Evolutionary conservation across 2,329 filamentous ascomycete species (phyloP), one percentile per base, ranked within the genome.

Genomic region (Monosporascus sp.): DNA sequence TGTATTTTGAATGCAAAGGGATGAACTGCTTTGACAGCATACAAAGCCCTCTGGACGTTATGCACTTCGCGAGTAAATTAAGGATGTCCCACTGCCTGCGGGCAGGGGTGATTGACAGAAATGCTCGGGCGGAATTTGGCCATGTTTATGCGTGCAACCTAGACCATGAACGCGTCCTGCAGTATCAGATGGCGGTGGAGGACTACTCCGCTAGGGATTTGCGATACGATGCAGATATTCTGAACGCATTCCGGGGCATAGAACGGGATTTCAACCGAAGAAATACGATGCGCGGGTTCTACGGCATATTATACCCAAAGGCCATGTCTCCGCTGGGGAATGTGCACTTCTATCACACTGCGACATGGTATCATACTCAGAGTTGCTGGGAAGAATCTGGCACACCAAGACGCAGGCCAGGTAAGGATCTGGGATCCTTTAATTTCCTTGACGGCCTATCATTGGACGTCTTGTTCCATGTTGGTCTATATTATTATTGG

Each of bases 1-100:
- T 53, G 14, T 55, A 55, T 17, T 58, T 53, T 41, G 55, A 57
- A 24, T 57, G 53, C 48, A 44, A 41, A 17, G 18, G 43, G 5
- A 49, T 50, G 52, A 49, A 51, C 24, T 53, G 48, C 28, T 50
- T 18, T 17, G 51, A 53, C 15, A 52, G 26, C n/a, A 1, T 50
- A 14, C 7, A n/a, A 8, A 31, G 8, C n/a, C 28, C 14, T 24
- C 48, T 50, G 3, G 38, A 45, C 15, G 49, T 11, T 3, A n/a
- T 53, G n/a, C 46, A 53, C 15, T 22, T 31, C 38, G 17, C 45
- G 28, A 22, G 17, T 3, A 50, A 24, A 35, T n/a, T 31, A n/a
- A 22, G 24, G 24, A 43, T n/a, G 6, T 3, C 1, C 3, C n/a
- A 46, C 4, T 2, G n/a, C 14, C 22, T 54, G 11, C 18, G 40